Percentiles rank a stretch among this genome's conserved stretches.
Conservation (phyloP, 169 alveolate species). For the Plasmodium inui region DNA sequence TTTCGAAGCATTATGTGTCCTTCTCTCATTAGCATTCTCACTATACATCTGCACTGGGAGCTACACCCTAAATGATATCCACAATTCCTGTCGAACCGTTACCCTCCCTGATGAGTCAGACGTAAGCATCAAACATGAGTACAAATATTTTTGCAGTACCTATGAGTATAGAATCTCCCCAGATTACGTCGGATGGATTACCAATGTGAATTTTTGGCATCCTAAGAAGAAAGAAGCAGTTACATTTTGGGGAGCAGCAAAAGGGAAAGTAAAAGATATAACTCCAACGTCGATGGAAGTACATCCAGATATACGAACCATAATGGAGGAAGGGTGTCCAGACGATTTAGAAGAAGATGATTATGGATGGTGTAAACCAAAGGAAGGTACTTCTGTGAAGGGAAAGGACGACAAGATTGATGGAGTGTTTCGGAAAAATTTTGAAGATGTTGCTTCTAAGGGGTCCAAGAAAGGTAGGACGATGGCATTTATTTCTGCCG, state of each 20-base stretch:
- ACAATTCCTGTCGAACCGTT: slow-evolving; percentile 81
- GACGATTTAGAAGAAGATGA: slow-evolving; percentile 70
- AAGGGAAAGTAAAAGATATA: slow-evolving; percentile 79
- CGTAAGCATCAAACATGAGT: slow-evolving; percentile 15
- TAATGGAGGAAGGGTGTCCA: slow-evolving; percentile 71
- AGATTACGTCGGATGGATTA: slow-evolving; percentile 90
- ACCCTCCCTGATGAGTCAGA: slow-evolving; percentile 49
- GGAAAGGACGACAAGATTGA: slow-evolving; percentile 35
- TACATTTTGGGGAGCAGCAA: slow-evolving; percentile 88
- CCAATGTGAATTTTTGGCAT: slow-evolving; percentile 88
- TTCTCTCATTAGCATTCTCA: slow-evolving; percentile 87
- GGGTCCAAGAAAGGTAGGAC: slow-evolving; percentile 91
- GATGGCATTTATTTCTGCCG: slow-evolving; percentile 91
- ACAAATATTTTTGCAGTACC: slow-evolving; percentile 88
- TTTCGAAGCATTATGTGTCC: slow-evolving; percentile 90
- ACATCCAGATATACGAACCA: slow-evolving; percentile 75
- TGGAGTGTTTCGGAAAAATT: slow-evolving; percentile 82
- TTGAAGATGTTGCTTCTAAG: slow-evolving; percentile 85
- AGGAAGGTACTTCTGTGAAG: neutral
- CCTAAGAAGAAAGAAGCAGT: slow-evolving; percentile 80
- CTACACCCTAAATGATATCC: slow-evolving; percentile 79
- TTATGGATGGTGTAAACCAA: slow-evolving; percentile 79
- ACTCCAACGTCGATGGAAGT: slow-evolving; percentile 58
- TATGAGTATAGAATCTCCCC: slow-evolving; percentile 87
- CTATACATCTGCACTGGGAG: slow-evolving; percentile 90